Evolutionary conservation across 192 early-diverging fungal species (phyloP).

Genomic region (Coemansia sp.): DNA sequence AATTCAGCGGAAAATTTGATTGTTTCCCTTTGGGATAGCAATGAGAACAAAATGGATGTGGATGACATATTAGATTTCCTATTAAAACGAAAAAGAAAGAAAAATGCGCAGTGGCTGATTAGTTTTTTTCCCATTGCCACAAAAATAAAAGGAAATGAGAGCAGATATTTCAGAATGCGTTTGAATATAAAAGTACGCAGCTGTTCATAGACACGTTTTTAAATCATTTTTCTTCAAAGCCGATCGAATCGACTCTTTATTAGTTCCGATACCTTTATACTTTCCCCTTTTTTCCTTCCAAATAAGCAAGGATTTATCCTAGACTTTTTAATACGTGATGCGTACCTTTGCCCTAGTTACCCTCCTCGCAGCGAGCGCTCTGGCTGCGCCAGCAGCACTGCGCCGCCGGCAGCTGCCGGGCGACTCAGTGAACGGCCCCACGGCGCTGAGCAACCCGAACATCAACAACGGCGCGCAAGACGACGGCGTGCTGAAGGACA

Average conservation of each 20-base stretch:
- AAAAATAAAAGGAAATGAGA: no score
- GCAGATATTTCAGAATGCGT: no score
- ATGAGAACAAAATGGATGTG: background rate
- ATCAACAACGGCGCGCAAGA: constrained; percentile 35
- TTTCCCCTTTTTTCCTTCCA: background rate
- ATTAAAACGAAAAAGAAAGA: background rate
- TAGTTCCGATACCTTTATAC: background rate
- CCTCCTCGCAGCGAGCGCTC: constrained; percentile 19
- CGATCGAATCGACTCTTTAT: constrained; percentile 1
- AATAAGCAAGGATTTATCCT: no score
- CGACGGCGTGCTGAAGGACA: constrained; percentile 28
- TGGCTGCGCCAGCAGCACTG: background rate
- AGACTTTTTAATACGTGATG: constrained; percentile 10
- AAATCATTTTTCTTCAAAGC: background rate
- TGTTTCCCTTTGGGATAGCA: no score
- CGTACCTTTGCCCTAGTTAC: constrained; percentile 28
- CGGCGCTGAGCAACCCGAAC: constrained; percentile 26
- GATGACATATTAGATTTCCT: background rate
- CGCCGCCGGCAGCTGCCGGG: constrained; percentile 7
- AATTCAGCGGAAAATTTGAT: no score
- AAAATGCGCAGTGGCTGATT: background rate
- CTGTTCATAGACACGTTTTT: no score
- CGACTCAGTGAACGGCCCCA: constrained; percentile 26
- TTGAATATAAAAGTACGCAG: no score
- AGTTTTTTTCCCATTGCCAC: no score